These are phyloP conservation scores for Ogataea degrootiae DNA, from an alignment of 805 yeast genomes.

Conservation along the genomic window DNA sequence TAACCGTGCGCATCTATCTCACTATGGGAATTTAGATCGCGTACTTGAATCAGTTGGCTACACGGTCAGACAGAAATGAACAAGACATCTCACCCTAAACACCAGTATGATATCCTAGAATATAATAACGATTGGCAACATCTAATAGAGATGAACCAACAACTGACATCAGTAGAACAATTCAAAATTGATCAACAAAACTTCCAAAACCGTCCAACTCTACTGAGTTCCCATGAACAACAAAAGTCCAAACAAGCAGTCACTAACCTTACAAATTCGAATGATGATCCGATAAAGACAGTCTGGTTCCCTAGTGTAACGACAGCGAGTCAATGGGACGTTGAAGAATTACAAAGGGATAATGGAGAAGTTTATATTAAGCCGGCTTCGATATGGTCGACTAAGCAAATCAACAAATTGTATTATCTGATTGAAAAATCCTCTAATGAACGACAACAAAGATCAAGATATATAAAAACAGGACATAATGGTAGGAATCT, in stretches of 20 bases:
- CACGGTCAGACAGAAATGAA: too few species aligned
- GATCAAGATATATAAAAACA: too few species aligned
- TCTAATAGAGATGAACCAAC: too few species aligned
- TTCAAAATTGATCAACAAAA: too few species aligned
- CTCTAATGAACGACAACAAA: constrained; percentile 9
- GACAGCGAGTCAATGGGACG: constrained; percentile 10
- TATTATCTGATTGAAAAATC: constrained; percentile 11
- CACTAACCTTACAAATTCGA: neutral
- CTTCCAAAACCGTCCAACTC: too few species aligned
- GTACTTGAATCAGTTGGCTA: too few species aligned
- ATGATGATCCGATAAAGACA: neutral
- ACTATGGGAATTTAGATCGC: too few species aligned
- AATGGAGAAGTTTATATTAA: constrained; percentile 12
- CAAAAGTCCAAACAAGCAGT: neutral
- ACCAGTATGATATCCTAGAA: too few species aligned
- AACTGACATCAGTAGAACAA: too few species aligned
- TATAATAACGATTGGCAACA: too few species aligned
- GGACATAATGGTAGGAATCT: neutral
- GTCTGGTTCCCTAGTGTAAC: constrained; percentile 18
- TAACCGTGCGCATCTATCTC: too few species aligned
- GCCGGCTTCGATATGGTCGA: constrained; percentile 27
- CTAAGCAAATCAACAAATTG: constrained; percentile 15
- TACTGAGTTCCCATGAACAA: neutral
- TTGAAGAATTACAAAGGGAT: constrained; percentile 20
- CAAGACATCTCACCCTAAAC: too few species aligned